Conservation (phyloP, 202 grass and related monocot species). For the Elaeis oleifera region DNA sequence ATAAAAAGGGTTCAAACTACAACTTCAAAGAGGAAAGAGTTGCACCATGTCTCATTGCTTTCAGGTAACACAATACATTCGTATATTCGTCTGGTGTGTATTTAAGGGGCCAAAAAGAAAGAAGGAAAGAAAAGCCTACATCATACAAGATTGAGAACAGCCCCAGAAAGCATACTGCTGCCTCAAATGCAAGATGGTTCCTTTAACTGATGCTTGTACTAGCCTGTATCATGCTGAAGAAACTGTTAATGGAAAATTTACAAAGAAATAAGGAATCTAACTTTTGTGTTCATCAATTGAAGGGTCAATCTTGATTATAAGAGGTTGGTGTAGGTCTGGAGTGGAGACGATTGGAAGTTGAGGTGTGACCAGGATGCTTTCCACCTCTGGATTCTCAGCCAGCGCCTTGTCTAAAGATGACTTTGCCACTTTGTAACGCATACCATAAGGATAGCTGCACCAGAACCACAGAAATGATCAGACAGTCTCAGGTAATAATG, state of each 20-base stretch:
- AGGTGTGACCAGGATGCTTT: conserved; percentile 37
- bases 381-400: conserved; percentile 73
- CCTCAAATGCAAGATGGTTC: conserved; percentile 16
- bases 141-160: not conserved
- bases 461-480: conserved; percentile 1
- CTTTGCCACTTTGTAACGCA: conserved; percentile 88
- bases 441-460: conserved; percentile 71
- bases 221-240: conserved; percentile 27
- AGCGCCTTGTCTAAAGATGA: conserved; percentile 84
- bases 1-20: too few relatives aligned
- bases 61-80: too few relatives aligned
- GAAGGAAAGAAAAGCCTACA: too few relatives aligned
- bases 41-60: too few relatives aligned
- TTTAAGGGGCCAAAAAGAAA: too few relatives aligned
- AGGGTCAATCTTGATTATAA: conserved; percentile 74
- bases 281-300: conserved; percentile 71
- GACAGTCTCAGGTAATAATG: not conserved
- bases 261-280: conserved; percentile 36
- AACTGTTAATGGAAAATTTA: conserved; percentile 38
- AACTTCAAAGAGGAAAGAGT: too few relatives aligned
- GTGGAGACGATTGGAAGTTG: conserved; percentile 50
- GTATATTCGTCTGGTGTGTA: too few relatives aligned
- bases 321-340: conserved; percentile 76
- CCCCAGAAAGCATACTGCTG: not conserved
- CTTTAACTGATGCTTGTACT: too few relatives aligned